Evolutionary conservation across 345 rosid species (phyloP).

Genomic region (Clarkia xantiana): DNA sequence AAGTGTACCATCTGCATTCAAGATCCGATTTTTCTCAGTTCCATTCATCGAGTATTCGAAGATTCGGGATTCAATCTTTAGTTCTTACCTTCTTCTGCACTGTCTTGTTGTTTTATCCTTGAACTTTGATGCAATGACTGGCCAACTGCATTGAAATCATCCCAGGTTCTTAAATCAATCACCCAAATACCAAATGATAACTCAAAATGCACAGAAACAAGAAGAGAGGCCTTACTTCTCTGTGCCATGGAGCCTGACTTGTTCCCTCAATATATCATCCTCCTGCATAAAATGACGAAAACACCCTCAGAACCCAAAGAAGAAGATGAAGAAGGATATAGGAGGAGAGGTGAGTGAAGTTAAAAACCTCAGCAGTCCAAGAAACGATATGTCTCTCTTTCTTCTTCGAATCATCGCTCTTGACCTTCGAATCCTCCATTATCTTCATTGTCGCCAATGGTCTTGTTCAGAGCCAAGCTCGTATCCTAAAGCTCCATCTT

Average conservation of each 20-base stretch:
- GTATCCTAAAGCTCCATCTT: too few species aligned
- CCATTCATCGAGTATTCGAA: neutral
- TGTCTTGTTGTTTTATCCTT: constrained; percentile 92
- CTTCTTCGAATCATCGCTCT: constrained; percentile 22
- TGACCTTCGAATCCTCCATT: constrained; percentile 7
- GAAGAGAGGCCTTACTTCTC: constrained; percentile 32
- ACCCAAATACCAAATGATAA: neutral
- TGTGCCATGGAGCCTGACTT: constrained; percentile 70
- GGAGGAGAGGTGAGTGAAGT: neutral
- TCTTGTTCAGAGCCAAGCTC: constrained; percentile 1
- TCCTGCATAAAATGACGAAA: constrained; percentile 39
- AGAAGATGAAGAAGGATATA: neutral
- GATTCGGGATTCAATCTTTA: constrained; percentile 4
- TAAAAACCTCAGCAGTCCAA: constrained; percentile 45
- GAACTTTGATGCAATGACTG: constrained; percentile 79
- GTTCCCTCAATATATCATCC: constrained; percentile 80
- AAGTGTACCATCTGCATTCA: constrained; percentile 79
- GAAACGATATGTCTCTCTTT: constrained; percentile 23
- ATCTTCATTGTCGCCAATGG: neutral
- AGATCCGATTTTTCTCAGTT: too few species aligned
- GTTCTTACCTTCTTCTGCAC: constrained; percentile 75
- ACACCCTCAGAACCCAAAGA: constrained; percentile 10
- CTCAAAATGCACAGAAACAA: neutral
- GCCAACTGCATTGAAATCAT: constrained; percentile 50
- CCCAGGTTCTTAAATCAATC: constrained; percentile 4